Evolutionary conservation across 257 asterid genomes (phyloP).

Genomic region (Plantago ovata): DNA sequence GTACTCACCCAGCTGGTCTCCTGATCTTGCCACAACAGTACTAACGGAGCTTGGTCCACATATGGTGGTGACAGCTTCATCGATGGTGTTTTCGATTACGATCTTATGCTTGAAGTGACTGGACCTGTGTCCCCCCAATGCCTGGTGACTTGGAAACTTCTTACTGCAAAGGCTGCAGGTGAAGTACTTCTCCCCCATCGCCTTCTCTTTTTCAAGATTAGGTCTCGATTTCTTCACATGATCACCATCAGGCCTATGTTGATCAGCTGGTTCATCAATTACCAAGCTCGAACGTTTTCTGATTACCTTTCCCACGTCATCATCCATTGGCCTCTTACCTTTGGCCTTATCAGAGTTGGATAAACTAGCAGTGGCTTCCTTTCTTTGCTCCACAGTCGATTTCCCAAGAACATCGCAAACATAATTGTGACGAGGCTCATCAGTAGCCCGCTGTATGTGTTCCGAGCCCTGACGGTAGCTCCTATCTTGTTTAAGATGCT

Average conservation of each 20-base stretch:
- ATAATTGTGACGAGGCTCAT: too few relatives aligned
- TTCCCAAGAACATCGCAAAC: too few relatives aligned
- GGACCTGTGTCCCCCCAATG: constrained; percentile 57
- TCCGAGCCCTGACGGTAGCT: too few relatives aligned
- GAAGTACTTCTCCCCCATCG: neutral
- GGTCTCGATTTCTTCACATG: too few relatives aligned
- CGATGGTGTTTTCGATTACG: constrained; percentile 21
- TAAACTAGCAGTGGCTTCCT: too few relatives aligned
- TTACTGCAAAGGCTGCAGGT: constrained; percentile 29
- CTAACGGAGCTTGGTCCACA: neutral
- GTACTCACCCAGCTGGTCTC: too few relatives aligned
- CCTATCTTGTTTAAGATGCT: too few relatives aligned
- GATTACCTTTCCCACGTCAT: neutral
- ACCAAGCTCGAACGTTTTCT: neutral
- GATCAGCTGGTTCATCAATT: neutral
- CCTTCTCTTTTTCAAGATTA: too few relatives aligned
- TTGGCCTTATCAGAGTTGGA: too few relatives aligned
- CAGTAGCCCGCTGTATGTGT: too few relatives aligned
- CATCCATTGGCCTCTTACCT: neutral
- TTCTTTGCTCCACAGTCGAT: too few relatives aligned
- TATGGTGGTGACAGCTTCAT: neutral
- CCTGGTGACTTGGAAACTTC: constrained; percentile 34
- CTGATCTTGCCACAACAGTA: too few relatives aligned
- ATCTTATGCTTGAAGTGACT: constrained; percentile 51
- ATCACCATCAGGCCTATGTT: neutral